Base-by-base conservation (phyloP, 1,284 basidiomycete genomes). In the Anthracocystis panici-leucophaei region DNA sequence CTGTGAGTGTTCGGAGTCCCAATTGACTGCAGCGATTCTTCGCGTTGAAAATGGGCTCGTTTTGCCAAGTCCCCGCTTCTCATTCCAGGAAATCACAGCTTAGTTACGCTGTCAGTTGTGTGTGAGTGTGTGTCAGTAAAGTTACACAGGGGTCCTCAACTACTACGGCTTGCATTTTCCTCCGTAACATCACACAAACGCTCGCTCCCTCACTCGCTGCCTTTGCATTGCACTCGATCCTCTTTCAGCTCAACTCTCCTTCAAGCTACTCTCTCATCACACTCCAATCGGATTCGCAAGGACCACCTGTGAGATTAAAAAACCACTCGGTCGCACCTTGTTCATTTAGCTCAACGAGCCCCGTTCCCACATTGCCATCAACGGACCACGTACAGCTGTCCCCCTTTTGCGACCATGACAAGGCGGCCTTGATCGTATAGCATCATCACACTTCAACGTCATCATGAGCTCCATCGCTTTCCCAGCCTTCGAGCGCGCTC, bases 391-490 rank as follows among this genome's bases (percentile, higher is more conserved):
- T 10, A 9, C 14, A 29, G 0, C 23, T 48, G 4, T n/a, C 25
- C 14, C 10, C 35, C 12, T 16, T 14, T 16, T 29, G 1, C 44
- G 54, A 61, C 38, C 56, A 65, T 65, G 64, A 45, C 52, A 29
- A 49, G 33, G 31, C 44, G 52, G 5, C 35, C 38, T n/a, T 55
- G 35, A 52, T 46, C 18, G 58, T 40, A 27, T 45, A n/a, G 11
- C 20, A 44, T 11, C 29, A 11, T 3, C 50, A 11, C 50, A 8
- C 20, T 21, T 23, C 61, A 16, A 35, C 14, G 27, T 18, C 21
- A 31, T 23, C 56, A 73, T 73, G 70, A 62, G 65, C 55, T 54
- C 65, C 20, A 53, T 75, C 40, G 67, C 68, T 9, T 76, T 76
- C 21, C 74, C 68, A 27, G 69, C 65, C 18, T 65, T 68, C 20